Base-by-base conservation (phyloP, 805 yeast genomes). In the Hanseniaspora taiwanica region DNA sequence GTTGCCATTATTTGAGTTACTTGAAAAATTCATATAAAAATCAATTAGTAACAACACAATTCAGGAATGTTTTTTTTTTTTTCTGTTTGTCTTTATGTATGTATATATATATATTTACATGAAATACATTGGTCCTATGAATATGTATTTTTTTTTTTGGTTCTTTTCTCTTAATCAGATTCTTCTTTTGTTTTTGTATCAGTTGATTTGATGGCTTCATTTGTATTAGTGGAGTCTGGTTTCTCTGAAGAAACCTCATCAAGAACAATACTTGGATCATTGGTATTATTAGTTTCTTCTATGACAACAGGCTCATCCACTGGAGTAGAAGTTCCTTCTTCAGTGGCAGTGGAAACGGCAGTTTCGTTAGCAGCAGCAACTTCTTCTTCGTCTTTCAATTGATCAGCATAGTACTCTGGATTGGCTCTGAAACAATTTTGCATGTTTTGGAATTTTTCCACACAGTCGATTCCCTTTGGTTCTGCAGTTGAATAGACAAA, bases 391-490 rank as follows among this genome's bases (percentile, higher is more conserved):
- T 81, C 94, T 59, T 80, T 72, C 53, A 86, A 69, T 62, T 87
- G 95, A 57, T 87, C 97, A 48, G 86, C 81, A 63, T 91, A 91
- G 39, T 81, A 79, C 44, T 91, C 98, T 21, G 96, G 97, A 62
- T 87, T 73, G 56, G 73, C 68, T 66, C 89, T 78, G 76, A 91
- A 91, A 65, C 98, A 91, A 46, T 74, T 71, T 66, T 93, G 95
- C 97, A 89, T 91, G 53, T 66, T 73, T 59, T 79, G 77, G 65
- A 89, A 91, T 65, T 82, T 81, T 52, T 81, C 84, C 50, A 89
- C 75, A 64, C 98, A 91, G 60, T 91, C 96, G 45, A 82, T 75
- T 37, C 98, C 98, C 68, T 89, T 89, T 57, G 97, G 96, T 58
- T 89, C 97, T 43, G 80, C 79, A 53, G 80, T 84, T 6, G 96